Evolutionary conservation across 2,329 filamentous ascomycete species (phyloP), one percentile per base, ranked within the genome.

Genomic region (Zalaria sp.): DNA sequence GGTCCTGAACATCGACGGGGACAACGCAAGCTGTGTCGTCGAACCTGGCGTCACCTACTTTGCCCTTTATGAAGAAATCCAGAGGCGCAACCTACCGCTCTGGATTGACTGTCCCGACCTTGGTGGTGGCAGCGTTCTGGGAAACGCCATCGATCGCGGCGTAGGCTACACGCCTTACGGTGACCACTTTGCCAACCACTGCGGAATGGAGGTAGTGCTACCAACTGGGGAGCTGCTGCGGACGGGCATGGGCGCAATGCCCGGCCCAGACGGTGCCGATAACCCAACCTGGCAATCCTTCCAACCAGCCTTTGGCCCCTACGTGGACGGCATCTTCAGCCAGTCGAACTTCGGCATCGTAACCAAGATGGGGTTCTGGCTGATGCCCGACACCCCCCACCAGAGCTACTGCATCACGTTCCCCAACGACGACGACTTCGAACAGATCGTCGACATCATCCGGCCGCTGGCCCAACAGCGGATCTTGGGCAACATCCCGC

Each of bases 1-100:
- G 47, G 62, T 77, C 6, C 50, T 76, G 5, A 60, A 71, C 34
- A 63, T 76, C 9, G 65, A 72, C 49, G 61, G 58, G 0, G 64
- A 70, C 7, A 64, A 63, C 35, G 68, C 66, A 25, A 71, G 62
- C 41, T 67, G 62, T 35, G 54, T 76, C 0, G 62, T 77, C 4
- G 72, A 76, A 50, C 73, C 73, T 0, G 72, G 73, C 1, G 72
- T 76, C 0, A 68, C 71, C 0, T 75, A 67, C 49, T 65, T 67
- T 41, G 62, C 63, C 27, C 56, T 76, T 5, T 63, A 75, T 45
- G 61, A 72, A 18, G 61, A 68, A 38, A 53, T 73, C 10, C 54
- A 62, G 46, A 53, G 60, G 50, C 53, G 60, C 39, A 59, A 60
- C 25, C 50, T 69, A 4, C 47, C 47, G 10, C 51, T 69, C 31